Conservation (phyloP, 305 asterid species). For the Withania somnifera region DNA sequence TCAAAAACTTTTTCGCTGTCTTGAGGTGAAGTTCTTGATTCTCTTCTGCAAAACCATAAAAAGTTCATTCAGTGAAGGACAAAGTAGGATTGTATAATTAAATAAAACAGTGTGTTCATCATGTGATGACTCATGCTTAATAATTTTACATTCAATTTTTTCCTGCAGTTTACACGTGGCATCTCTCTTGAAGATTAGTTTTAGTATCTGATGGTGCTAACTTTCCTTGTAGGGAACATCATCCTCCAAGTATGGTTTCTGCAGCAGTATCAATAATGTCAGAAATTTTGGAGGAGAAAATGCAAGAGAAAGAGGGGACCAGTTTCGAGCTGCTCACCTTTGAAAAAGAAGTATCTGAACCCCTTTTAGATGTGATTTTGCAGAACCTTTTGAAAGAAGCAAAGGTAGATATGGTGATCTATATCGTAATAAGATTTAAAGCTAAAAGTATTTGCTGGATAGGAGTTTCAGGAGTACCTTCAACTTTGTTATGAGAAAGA, state of each 20-base stretch:
- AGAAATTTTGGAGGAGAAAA: conserved; percentile 40
- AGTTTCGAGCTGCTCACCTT: conserved; percentile 22
- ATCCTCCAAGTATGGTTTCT: conserved; percentile 49
- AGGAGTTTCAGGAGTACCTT: not conserved
- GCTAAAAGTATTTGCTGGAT: not conserved
- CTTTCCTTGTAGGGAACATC: conserved; percentile 51
- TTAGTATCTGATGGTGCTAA: not conserved
- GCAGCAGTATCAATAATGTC: conserved; percentile 60
- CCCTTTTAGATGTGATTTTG: conserved; percentile 62
- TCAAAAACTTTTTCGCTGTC: conserved; percentile 54
- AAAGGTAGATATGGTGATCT: conserved; percentile 33
- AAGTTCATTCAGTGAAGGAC: not conserved
- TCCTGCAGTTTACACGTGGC: not conserved
- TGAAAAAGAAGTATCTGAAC: conserved; percentile 33
- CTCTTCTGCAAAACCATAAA: not conserved
- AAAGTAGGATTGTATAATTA: not conserved
- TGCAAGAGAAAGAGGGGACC: conserved; percentile 23
- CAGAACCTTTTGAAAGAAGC: conserved; percentile 57
- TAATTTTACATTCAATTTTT: not conserved
- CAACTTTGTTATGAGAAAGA: not conserved
- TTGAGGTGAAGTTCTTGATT: conserved; percentile 41
- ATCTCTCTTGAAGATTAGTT: not conserved
- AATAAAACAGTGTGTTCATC: not conserved
- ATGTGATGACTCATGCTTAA: not conserved
- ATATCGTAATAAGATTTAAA: not conserved